Evolutionary conservation across 495 filamentous ascomycete genomes (phyloP).

Genomic region (Entonaema liquescens): DNA sequence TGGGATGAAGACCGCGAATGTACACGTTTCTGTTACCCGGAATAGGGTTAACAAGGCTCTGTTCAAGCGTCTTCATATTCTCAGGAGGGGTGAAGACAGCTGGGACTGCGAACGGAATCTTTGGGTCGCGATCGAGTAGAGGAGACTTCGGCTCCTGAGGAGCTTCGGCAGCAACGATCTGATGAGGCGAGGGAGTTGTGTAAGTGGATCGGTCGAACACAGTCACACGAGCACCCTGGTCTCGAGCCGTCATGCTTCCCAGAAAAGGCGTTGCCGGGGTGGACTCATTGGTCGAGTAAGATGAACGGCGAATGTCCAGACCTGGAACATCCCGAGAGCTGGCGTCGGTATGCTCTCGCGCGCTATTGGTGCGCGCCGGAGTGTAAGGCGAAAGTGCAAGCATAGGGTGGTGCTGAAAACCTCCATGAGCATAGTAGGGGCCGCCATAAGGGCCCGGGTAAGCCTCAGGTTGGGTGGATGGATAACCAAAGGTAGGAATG

Average conservation of each 20-base stretch:
- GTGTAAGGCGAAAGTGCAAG: conserved; percentile 59
- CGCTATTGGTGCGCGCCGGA: conserved; percentile 51
- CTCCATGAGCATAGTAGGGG: conserved; percentile 33
- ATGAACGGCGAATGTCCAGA: conserved; percentile 68
- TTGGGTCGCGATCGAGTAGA: conserved; percentile 75
- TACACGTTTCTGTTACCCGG: conserved; percentile 92
- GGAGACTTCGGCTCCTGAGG: conserved; percentile 60
- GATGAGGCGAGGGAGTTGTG: conserved; percentile 71
- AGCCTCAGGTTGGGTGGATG: conserved; percentile 32
- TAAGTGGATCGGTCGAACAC: conserved; percentile 69
- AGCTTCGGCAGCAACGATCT: conserved; percentile 54
- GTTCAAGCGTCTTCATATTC: conserved; percentile 82
- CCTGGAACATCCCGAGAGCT: conserved; percentile 61
- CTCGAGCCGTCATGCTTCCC: conserved; percentile 62
- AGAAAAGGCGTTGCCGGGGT: conserved; percentile 69
- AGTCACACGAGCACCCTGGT: conserved; percentile 59
- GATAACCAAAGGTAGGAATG: conserved; percentile 40
- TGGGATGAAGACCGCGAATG: conserved; percentile 91
- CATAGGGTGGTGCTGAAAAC: conserved; percentile 39
- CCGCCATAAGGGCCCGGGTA: conserved; percentile 30
- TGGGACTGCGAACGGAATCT: conserved; percentile 89
- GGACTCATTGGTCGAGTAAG: conserved; percentile 75
- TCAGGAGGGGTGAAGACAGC: conserved; percentile 79
- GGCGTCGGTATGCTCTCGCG: conserved; percentile 52
- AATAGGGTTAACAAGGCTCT: conserved; percentile 90